phyloP scores from a whole-genome alignment of 805 yeast genomes.

The Priceomyces fermenticarens region DNA sequence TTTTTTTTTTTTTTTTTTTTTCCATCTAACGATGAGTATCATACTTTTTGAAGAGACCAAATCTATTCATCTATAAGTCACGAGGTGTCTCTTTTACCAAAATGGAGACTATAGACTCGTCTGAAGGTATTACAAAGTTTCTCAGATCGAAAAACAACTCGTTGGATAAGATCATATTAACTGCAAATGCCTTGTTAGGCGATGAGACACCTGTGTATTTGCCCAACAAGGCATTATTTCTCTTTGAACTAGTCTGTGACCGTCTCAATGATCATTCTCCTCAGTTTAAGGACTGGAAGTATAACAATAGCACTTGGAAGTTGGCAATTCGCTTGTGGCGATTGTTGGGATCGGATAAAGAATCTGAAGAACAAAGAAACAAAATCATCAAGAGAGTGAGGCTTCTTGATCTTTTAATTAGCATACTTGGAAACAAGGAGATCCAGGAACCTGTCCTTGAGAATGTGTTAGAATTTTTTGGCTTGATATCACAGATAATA shows the following conservation, averaged over 20 bases:
- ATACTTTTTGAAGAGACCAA: too few relatives aligned
- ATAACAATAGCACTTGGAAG: conserved; percentile 46
- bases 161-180: conserved; percentile 39
- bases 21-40: too few relatives aligned
- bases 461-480: conserved; percentile 15
- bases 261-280: conserved; percentile 52
- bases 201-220: conserved; percentile 38
- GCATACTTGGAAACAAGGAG: conserved; percentile 5
- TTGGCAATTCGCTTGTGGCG: conserved; percentile 44
- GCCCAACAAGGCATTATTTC: conserved; percentile 54
- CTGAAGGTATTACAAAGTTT: conserved; percentile 53
- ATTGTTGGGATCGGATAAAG: conserved; percentile 13
- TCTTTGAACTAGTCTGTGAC: conserved; percentile 59
- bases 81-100: neutral
- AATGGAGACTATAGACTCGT: conserved; percentile 12
- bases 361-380: conserved; percentile 42
- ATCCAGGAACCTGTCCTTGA: conserved; percentile 10
- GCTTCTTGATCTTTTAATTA: conserved; percentile 32
- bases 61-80: too few relatives aligned
- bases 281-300: conserved; percentile 41
- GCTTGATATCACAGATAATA: conserved; percentile 18
- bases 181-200: conserved; percentile 31
- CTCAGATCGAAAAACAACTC: conserved; percentile 53
- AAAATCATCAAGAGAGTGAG: conserved; percentile 39
- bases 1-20: too few relatives aligned